These are phyloP conservation scores for Thalassiosira hispida DNA, from an alignment of 352 stramenopile genomes.

Conservation along the genomic window DNA sequence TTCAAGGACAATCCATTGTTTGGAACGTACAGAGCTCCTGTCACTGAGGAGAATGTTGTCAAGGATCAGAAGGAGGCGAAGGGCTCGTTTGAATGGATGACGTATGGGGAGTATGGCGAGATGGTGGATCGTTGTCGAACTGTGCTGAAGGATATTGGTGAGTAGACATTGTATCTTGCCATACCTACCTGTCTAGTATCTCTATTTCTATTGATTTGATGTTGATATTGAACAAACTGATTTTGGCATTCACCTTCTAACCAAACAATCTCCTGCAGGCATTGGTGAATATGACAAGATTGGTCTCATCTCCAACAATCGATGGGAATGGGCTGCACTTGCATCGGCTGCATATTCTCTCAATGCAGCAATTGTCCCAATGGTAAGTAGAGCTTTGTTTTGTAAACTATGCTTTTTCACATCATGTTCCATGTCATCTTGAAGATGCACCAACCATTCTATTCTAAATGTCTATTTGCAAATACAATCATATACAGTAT, in stretches of 20 bases:
- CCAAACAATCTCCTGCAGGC: slow-evolving; percentile 21
- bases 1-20: slow-evolving; percentile 59
- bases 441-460: background rate
- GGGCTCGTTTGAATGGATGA: slow-evolving; percentile 73
- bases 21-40: slow-evolving; percentile 48
- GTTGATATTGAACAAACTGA: background rate
- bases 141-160: slow-evolving; percentile 59
- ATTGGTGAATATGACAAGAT: slow-evolving; percentile 66
- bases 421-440: too few relatives aligned
- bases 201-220: background rate
- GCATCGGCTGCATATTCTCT: slow-evolving; percentile 58
- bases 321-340: slow-evolving; percentile 70
- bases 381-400: slow-evolving; percentile 33
- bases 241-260: background rate
- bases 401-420: background rate
- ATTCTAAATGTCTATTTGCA: background rate
- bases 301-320: slow-evolving; percentile 79
- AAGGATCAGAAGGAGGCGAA: slow-evolving; percentile 27
- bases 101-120: slow-evolving; percentile 63
- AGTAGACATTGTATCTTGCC: slow-evolving; percentile 11
- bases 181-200: too few relatives aligned
- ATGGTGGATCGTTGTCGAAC: slow-evolving; percentile 48
- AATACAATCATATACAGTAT: slow-evolving; percentile 46
- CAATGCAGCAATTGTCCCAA: slow-evolving; percentile 65
- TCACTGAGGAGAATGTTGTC: slow-evolving; percentile 44